Percentiles rank a stretch among this genome's conserved stretches.
Evolutionary conservation across 1,284 basidiomycete genomes (phyloP).

Genomic region (Golubevia sp.): DNA sequence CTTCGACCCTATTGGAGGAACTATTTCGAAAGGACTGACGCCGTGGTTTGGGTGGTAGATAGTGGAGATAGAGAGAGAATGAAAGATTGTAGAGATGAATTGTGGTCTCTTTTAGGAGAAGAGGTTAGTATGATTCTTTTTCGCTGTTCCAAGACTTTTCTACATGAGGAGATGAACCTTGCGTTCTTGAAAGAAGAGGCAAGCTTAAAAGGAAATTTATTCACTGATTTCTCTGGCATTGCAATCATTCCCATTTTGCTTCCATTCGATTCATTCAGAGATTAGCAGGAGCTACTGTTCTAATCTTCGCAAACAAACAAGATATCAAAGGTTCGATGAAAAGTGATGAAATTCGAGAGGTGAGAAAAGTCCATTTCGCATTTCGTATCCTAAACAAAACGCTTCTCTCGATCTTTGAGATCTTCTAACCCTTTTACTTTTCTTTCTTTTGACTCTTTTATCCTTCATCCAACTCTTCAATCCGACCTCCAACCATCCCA

Average conservation of each 20-base stretch:
- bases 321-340: conserved; percentile 87
- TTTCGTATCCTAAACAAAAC: too few relatives aligned
- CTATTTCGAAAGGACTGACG: conserved; percentile 98
- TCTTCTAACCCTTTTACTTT: background rate
- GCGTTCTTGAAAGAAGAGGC: background rate
- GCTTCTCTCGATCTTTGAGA: background rate
- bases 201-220: background rate
- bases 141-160: too few relatives aligned
- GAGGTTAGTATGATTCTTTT: conserved; percentile 72
- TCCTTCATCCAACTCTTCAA: background rate
- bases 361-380: conserved; percentile 63
- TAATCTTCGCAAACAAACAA: conserved; percentile 99
- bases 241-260: background rate
- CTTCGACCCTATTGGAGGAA: conserved; percentile 98
- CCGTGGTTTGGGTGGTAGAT: conserved; percentile 98
- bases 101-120: conserved; percentile 82
- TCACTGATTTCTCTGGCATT: background rate
- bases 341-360: conserved; percentile 79
- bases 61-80: conserved; percentile 87
- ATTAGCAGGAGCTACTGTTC: conserved; percentile 86
- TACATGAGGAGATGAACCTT: too few relatives aligned
- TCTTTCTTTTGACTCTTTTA: background rate
- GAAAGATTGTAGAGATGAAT: conserved; percentile 83
- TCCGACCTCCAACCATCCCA: background rate
- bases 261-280: conserved; percentile 66